Percentiles rank a stretch among this genome's conserved stretches.
Evolutionary conservation across 192 early-diverging fungal species (phyloP).

Genomic region (Coemansia reversa): DNA sequence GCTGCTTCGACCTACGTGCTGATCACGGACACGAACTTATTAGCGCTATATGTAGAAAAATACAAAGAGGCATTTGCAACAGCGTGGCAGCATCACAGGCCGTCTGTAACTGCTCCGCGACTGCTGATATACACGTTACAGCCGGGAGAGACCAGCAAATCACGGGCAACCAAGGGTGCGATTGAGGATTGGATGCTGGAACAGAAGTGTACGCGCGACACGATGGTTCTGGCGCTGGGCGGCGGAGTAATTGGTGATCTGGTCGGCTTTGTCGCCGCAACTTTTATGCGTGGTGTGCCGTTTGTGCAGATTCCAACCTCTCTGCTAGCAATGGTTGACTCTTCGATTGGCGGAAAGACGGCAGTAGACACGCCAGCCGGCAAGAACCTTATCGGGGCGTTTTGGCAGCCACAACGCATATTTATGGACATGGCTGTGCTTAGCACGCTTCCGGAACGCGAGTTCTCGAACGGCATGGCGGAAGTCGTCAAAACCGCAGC

Average conservation of each 20-base stretch:
- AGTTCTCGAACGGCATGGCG: slow-evolving; percentile 96
- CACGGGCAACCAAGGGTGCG: slow-evolving; percentile 76
- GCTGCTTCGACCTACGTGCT: slow-evolving; percentile 80
- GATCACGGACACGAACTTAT: slow-evolving; percentile 85
- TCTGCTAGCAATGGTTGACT: slow-evolving; percentile 96
- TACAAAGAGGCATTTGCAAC: slow-evolving; percentile 58
- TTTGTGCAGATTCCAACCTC: slow-evolving; percentile 95
- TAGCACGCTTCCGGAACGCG: slow-evolving; percentile 80
- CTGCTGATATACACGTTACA: slow-evolving; percentile 77
- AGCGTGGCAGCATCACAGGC: slow-evolving; percentile 27
- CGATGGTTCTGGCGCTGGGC: slow-evolving; percentile 88
- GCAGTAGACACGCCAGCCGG: slow-evolving; percentile 94
- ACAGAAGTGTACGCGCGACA: slow-evolving; percentile 86
- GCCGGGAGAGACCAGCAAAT: slow-evolving; percentile 89
- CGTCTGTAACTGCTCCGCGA: slow-evolving; percentile 39
- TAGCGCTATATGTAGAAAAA: slow-evolving; percentile 67
- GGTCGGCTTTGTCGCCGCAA: slow-evolving; percentile 94
- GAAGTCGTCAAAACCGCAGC: slow-evolving; percentile 98
- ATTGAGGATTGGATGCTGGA: slow-evolving; percentile 92
- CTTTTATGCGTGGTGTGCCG: slow-evolving; percentile 96
- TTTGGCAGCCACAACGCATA: slow-evolving; percentile 93
- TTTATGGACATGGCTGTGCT: slow-evolving; percentile 90
- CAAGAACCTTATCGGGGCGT: slow-evolving; percentile 94
- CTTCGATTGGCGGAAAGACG: slow-evolving; percentile 95
- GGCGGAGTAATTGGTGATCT: slow-evolving; percentile 98